Conservation (phyloP, 139 green algal genomes). For the Chlorella vulgaris region DNA sequence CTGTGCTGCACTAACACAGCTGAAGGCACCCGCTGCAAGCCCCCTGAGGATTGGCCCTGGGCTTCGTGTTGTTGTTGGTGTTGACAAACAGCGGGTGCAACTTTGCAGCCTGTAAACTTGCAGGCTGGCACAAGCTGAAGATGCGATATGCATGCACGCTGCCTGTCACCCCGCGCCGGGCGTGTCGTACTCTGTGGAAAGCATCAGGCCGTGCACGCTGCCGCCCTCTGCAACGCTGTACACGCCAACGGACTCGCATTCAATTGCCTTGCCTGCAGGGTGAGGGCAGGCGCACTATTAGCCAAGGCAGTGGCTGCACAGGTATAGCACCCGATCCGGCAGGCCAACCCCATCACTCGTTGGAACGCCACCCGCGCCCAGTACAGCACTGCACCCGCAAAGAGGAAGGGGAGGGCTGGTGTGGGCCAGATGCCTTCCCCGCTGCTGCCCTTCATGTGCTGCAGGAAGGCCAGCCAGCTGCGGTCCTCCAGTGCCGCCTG, state of each 20-base stretch:
- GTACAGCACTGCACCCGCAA: slow-evolving; percentile 3
- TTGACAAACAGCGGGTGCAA: no score
- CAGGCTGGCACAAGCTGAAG: background rate
- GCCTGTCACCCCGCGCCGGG: background rate
- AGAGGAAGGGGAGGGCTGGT: slow-evolving; percentile 18
- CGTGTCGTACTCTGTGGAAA: slow-evolving; percentile 17
- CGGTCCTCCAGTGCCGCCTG: slow-evolving; percentile 12
- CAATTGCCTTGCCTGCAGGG: slow-evolving; percentile 19
- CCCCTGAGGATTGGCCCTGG: no score
- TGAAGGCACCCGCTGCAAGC: no score
- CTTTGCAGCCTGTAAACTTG: no score
- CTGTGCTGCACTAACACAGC: no score
- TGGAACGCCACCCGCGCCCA: background rate
- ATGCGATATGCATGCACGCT: no score
- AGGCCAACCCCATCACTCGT: background rate
- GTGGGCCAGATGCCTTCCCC: slow-evolving; percentile 20
- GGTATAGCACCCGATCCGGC: background rate
- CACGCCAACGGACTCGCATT: slow-evolving; percentile 12
- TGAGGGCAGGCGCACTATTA: background rate
- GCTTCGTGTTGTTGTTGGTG: no score
- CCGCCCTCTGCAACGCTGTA: background rate
- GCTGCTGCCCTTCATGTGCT: slow-evolving; percentile 27
- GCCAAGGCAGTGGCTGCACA: background rate
- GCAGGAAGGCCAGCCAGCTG: slow-evolving; percentile 29
- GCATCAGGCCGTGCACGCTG: background rate